phyloP scores from a whole-genome alignment of 2,329 filamentous ascomycete species.

The Plectosphaerella plurivora region DNA sequence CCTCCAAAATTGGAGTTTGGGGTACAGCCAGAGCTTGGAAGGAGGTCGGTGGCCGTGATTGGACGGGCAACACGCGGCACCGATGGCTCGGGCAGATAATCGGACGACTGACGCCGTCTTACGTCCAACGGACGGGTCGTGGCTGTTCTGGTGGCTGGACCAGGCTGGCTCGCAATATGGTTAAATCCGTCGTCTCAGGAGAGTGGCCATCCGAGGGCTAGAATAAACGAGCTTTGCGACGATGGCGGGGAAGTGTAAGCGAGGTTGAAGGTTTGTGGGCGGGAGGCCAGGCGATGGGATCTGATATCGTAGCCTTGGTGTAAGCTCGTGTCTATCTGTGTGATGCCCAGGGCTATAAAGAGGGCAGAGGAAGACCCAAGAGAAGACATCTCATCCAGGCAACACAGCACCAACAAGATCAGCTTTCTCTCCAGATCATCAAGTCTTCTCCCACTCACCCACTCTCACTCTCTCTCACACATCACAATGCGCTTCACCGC shows the following conservation, averaged over 20 bases:
- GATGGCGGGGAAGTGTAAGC: not conserved
- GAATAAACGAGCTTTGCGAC: not conserved
- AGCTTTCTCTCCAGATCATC: not conserved
- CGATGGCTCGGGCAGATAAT: not conserved
- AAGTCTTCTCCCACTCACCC: not conserved
- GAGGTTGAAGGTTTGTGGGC: no score
- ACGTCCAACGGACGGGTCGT: not conserved
- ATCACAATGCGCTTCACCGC: slow-evolving; percentile 9
- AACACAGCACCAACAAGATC: not conserved
- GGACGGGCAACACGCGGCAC: not conserved
- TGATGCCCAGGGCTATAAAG: no score
- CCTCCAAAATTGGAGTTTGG: no score
- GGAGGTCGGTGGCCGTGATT: not conserved
- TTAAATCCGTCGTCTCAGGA: not conserved
- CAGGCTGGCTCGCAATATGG: not conserved
- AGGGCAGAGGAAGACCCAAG: no score
- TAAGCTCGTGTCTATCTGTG: no score
- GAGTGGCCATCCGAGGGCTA: not conserved
- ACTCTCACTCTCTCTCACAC: not conserved
- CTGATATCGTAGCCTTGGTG: no score
- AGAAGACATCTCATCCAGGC: no score
- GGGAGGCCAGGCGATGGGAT: no score
- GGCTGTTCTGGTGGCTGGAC: not conserved
- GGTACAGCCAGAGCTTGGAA: no score
- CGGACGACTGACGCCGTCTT: not conserved